Base-by-base conservation (phyloP, 352 stramenopile genomes). In the Blastocystis sp. region DNA sequence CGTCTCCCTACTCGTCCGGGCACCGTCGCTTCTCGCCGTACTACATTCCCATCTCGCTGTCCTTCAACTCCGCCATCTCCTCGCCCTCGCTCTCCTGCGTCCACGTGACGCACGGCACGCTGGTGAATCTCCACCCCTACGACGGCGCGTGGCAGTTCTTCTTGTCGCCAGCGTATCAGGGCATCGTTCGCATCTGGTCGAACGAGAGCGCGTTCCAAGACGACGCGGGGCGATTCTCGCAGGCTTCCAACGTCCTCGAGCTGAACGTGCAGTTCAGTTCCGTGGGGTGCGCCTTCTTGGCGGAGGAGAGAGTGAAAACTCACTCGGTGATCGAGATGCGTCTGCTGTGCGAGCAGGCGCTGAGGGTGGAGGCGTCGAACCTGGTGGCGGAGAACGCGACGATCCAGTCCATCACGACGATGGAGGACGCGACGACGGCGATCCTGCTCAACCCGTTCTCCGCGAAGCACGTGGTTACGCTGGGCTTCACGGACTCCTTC, bases 371-470 rank as follows among this genome's bases (percentile, higher is more conserved):
- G 2, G 33, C 35, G 13, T 31, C 29, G 21, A 37, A 69, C 19
- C n/a, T 85, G 4, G 65, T 55, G 13, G 31, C 70, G 21, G 60
- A 16, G 2, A 85, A 85, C n/a, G 45, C 74, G n/a, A 85, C 41
- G 33, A 16, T 85, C 4, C 10, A 21, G 10, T 67, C 50, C 2
- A 2, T 69, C 1, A 59, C 24, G 6, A 2, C 19, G 2, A 13
- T 70, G 35, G 29, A 62, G 13, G 63, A 74, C 35, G n/a, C 13
- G 51, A 45, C 51, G 31, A 67, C 33, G n/a, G n/a, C 24, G 24
- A 24, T 85, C 16, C 41, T 69, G 19, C 51, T 51, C 3, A 70
- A 39, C 37, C 74, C 66, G 26, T n/a, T 16, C 63, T 35, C 39
- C 24, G 24, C 31, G 51, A 51, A 0, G 19, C 12, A 35, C 24